Base-by-base conservation (phyloP, 805 yeast species). In the Tetrapisispora pingtungensis region DNA sequence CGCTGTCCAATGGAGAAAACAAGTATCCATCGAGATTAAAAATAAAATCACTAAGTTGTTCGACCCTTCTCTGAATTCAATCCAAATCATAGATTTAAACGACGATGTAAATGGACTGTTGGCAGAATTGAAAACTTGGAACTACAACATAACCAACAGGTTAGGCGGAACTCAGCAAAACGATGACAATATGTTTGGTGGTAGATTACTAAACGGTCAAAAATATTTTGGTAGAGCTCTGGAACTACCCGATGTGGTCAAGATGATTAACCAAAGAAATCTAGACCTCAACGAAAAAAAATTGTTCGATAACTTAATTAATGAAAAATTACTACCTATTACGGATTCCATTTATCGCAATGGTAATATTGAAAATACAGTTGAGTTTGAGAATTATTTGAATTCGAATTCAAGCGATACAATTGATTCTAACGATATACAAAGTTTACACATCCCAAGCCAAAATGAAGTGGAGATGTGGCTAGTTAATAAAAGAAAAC, bases 151-250 rank as follows among this genome's bases (percentile, higher is more conserved):
- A 36, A 69, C 70, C 43, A 71, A 75, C 10, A 49, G 60, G 55
- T 31, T 56, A 46, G 34, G 46, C 43, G 41, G 48, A 49, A 10
- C 45, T 52, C 36, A 7, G 13, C 5, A 10, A 13, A 17, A 33
- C 13, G 22, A 7, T 15, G 20, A n/a, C n/a, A n/a, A n/a, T 5
- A 10, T 33, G 24, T 35, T 35, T 12, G 37, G 37, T 15, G 62
- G 62, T 6, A 64, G 61, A 22, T 43, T 54, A 1, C 58, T 74
- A 1, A 67, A 72, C 33, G 87, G 87, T 0, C 78, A 77, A 50
- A 66, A 82, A 44, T 89, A 84, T 61, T 89, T 78, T 63, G 97
- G 97, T 0, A 64, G 95, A 40, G 95, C 96, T 0, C 70, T 76
- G 42, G 90, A 86, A 36, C 64, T 88, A 8, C 83, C 87, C 0